Percentiles rank a stretch among this genome's conserved stretches.
Conservation (phyloP, 2,329 filamentous ascomycete genomes). For the Calonectria pseudoreteaudii region DNA sequence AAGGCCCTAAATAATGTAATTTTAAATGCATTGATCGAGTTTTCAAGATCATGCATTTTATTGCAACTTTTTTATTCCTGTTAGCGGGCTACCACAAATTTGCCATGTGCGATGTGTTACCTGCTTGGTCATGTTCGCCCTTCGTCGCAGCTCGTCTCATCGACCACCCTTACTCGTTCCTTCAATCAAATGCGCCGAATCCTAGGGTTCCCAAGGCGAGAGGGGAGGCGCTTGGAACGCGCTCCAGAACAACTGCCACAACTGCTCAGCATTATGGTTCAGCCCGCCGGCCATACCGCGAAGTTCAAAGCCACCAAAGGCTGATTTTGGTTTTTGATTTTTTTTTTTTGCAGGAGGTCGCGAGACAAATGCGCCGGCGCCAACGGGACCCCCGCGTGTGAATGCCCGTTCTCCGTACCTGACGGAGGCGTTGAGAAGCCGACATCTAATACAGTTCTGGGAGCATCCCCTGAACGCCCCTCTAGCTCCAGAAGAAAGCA, state of each 20-base stretch:
- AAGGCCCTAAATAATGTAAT: background rate
- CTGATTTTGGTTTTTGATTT: too few relatives aligned
- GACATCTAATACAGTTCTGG: slow-evolving; percentile 4
- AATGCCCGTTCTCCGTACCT: slow-evolving; percentile 17
- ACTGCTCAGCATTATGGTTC: slow-evolving; percentile 1
- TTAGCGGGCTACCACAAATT: background rate
- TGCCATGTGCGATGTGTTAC: background rate
- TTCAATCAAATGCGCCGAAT: background rate
- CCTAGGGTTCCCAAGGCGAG: background rate
- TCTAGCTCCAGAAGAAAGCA: background rate
- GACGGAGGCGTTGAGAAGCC: slow-evolving; percentile 4
- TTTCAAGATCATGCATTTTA: background rate
- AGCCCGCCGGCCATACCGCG: background rate
- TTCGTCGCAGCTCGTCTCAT: background rate
- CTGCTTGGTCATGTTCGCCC: background rate
- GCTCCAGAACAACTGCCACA: background rate
- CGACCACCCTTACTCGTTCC: background rate
- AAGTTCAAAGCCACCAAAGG: slow-evolving; percentile 17
- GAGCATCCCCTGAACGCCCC: background rate
- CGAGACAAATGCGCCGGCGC: background rate
- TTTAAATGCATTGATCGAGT: background rate
- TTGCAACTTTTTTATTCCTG: background rate
- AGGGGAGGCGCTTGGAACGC: background rate
- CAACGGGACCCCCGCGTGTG: slow-evolving; percentile 1
- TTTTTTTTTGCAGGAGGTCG: slow-evolving; percentile 10